Base-by-base conservation (phyloP, 2,329 filamentous ascomycete species). In the Sodiomyces alkalinus region DNA sequence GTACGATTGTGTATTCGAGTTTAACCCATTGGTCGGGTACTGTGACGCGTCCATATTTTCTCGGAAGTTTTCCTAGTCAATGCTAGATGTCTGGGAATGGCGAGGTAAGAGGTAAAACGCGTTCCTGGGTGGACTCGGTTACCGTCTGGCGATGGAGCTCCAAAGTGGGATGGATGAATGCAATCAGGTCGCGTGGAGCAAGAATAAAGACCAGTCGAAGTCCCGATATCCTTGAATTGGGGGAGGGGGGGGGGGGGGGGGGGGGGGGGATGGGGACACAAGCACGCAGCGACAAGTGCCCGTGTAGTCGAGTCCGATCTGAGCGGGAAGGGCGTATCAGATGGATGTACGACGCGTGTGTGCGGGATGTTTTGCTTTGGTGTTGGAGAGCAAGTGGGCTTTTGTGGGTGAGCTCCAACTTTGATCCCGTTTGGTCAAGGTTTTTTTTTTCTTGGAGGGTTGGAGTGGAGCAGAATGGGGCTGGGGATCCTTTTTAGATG, bases 1-100 rank as follows among this genome's bases (percentile, higher is more conserved):
- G 49, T 66, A 64, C 35, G 54, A 43, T 34, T 21, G 14, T 53
- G 41, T 55, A 54, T 38, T 56, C 37, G 62, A 56, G 59, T 62
- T 64, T 62, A 68, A 60, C 55, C 56, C 59, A 58, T 67, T 64
- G 52, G 62, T 54, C 51, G 58, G 57, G 45, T 64, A 65, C 42
- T 62, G 58, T 47, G 56, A 54, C 52, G 57, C 58, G 59, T 68
- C 63, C 64, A 68, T 68, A 53, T 55, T 61, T 49, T 45, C 33
- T n/a, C n/a, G n/a, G n/a, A n/a, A n/a, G n/a, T n/a, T n/a, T n/a
- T n/a, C n/a, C n/a, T n/a, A n/a, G n/a, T n/a, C n/a, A n/a, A n/a
- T n/a, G n/a, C n/a, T n/a, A n/a, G n/a, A n/a, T n/a, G n/a, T n/a
- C 33, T 37, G 30, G 30, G 22, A 19, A 21, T 20, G 27, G 21